A percentile compares a stretch with the other conserved stretches of the same genome.
These are phyloP conservation scores for Wickerhamomyces xylosicus DNA, from an alignment of 805 yeast genomes.

Conservation along the genomic window DNA sequence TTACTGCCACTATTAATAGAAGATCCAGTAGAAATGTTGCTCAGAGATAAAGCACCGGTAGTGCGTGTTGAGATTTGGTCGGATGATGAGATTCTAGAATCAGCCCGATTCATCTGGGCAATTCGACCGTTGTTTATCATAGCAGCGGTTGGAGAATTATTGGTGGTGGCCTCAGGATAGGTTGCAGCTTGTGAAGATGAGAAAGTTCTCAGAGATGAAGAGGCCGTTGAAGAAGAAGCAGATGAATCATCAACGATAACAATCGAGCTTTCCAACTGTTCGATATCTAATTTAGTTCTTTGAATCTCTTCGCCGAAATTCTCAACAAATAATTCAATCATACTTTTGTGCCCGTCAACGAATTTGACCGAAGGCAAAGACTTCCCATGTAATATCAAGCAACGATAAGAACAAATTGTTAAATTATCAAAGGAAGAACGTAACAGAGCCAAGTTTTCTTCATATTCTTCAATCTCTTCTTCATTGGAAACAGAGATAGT, in stretches of 20 bases:
- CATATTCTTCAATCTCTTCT: constrained; percentile 16
- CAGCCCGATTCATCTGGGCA: not conserved
- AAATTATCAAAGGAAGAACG: constrained; percentile 52
- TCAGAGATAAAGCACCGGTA: constrained; percentile 9
- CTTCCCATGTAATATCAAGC: constrained; percentile 60
- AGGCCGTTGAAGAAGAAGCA: not conserved
- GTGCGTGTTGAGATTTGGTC: constrained; percentile 6
- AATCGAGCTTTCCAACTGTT: constrained; percentile 16
- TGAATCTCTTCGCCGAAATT: constrained; percentile 61
- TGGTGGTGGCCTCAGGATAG: not conserved
- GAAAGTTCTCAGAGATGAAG: constrained; percentile 7
- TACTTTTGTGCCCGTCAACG: constrained; percentile 54
- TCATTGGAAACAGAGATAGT: constrained; percentile 11
- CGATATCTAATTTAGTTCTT: constrained; percentile 20
- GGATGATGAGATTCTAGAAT: constrained; percentile 1
- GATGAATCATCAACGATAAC: not conserved
- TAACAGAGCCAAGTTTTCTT: constrained; percentile 21
- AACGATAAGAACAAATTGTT: constrained; percentile 50
- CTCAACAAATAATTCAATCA: constrained; percentile 49
- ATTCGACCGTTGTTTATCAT: too few relatives aligned
- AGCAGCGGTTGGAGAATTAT: too few relatives aligned
- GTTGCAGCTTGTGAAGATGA: constrained; percentile 6
- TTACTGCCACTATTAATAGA: constrained; percentile 8
- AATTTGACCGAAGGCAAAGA: constrained; percentile 42
- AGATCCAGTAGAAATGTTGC: constrained; percentile 5